Evolutionary conservation across 257 asterid genomes (phyloP), one percentile per base, ranked within the genome.

Genomic region (Leptodermis oblonga): DNA sequence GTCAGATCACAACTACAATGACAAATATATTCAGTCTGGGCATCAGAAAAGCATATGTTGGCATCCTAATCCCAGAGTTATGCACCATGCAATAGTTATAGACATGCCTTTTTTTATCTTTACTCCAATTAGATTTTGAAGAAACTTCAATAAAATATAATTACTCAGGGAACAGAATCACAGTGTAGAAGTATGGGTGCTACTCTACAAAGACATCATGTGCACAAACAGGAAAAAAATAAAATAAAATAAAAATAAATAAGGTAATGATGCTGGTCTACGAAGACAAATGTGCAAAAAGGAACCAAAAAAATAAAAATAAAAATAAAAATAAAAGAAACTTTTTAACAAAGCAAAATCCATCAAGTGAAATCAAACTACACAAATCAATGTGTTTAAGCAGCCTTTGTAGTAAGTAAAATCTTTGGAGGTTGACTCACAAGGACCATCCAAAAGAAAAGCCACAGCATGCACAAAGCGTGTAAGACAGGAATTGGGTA

Each of bases 1-100:
- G 69, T 42, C 33, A 63, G 34, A 26, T 33, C 15, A 28, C 20
- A 37, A 62, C 33, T 41, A 67, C 20, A n/a, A 33, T n/a, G 49
- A 56, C 15, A 42, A 42, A 18, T 18, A 55, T 7, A 26, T 69
- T 49, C 65, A 55, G 13, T 46, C n/a, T 25, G 39, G 9, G 22
- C 14, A 55, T 26, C 42, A 56, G n/a, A 55, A 39, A 8, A 26
- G 7, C 17, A 49, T 20, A 14, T 3, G 11, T n/a, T 45, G 13
- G 28, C n/a, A 15, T 52, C 20, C 52, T n/a, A 53, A 23, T 51
- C 11, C 46, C 7, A 37, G 5, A 28, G 30, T 7, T 23, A 14
- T 52, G 2, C 31, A 68, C n/a, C 42, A 65, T 53, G 26, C 52
- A 70, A 64, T 43, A 39, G 31, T 70, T 23, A n/a, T 61, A 31